phyloP scores from a whole-genome alignment of 306 rosid species.

The Rubus parviflorus region DNA sequence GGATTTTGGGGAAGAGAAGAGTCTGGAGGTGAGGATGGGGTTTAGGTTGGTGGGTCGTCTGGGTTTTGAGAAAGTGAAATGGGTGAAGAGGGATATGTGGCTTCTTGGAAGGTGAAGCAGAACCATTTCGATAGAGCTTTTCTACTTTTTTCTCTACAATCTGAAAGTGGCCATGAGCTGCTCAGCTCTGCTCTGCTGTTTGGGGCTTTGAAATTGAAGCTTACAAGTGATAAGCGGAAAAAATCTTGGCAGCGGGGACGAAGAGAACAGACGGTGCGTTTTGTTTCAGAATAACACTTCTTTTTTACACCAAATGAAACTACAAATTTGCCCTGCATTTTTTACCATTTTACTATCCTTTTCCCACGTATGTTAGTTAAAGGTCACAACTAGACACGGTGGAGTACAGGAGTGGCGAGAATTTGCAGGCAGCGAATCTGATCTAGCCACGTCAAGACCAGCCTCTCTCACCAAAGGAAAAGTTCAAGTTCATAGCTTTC shows the following conservation, averaged over 20 bases:
- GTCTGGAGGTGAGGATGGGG: conserved; percentile 19
- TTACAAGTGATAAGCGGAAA: neutral
- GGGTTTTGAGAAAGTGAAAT: conserved; percentile 26
- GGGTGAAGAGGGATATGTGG: conserved; percentile 30
- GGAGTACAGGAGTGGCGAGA: neutral
- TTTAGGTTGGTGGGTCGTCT: conserved; percentile 23
- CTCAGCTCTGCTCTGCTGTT: neutral
- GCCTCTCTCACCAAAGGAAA: neutral
- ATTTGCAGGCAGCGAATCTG: conserved; percentile 11
- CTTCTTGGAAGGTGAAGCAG: conserved; percentile 47
- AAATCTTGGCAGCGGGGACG: neutral
- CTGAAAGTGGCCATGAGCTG: conserved; percentile 8
- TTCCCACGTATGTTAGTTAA: neutral
- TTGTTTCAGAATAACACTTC: neutral
- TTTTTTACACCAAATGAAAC: too few relatives aligned
- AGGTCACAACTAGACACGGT: neutral
- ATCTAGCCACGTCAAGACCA: conserved; percentile 43
- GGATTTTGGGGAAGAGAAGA: conserved; percentile 40
- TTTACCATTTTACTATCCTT: neutral
- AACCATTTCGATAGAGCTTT: conserved; percentile 41
- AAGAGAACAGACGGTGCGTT: neutral
- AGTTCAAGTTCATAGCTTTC: neutral
- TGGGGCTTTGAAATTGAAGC: neutral
- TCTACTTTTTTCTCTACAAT: neutral
- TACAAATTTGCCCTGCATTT: neutral